Evolutionary conservation across 345 rosid species (phyloP).

Genomic region (Eucalyptus rudis): DNA sequence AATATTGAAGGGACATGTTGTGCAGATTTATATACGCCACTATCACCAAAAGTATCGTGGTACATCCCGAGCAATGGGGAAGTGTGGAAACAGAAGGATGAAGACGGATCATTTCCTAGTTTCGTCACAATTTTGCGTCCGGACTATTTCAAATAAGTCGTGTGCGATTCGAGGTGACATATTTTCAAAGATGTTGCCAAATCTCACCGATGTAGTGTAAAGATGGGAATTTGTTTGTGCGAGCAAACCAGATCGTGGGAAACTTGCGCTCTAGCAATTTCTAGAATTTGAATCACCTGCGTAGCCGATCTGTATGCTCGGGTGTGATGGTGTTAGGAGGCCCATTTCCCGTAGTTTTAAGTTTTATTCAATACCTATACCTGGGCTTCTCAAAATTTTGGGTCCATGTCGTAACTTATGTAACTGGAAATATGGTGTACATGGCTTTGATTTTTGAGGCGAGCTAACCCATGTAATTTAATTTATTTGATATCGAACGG

Average conservation of each 20-base stretch:
- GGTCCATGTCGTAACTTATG: neutral
- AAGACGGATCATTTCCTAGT: slow-evolving; percentile 29
- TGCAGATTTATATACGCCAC: slow-evolving; percentile 59
- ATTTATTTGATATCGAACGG: neutral
- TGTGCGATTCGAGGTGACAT: neutral
- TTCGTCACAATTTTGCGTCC: slow-evolving; percentile 33
- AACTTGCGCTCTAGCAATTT: neutral
- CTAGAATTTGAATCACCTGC: neutral
- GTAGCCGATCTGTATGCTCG: neutral
- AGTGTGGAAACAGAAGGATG: slow-evolving; percentile 50
- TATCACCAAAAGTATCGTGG: slow-evolving; percentile 69
- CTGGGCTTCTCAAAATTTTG: neutral
- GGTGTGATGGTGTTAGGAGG: neutral
- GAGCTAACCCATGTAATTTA: neutral
- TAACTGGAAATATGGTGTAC: neutral
- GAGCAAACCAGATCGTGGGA: neutral
- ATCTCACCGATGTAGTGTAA: neutral
- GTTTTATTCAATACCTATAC: neutral
- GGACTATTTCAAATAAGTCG: slow-evolving; percentile 42
- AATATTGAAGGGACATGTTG: neutral
- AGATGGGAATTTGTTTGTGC: neutral
- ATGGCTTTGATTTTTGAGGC: neutral
- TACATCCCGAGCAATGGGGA: slow-evolving; percentile 50
- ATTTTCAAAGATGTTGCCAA: neutral
- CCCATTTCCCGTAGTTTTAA: neutral